Base-by-base conservation (phyloP, 768 basidiomycete species). In the Aureoboletus auriporus region DNA sequence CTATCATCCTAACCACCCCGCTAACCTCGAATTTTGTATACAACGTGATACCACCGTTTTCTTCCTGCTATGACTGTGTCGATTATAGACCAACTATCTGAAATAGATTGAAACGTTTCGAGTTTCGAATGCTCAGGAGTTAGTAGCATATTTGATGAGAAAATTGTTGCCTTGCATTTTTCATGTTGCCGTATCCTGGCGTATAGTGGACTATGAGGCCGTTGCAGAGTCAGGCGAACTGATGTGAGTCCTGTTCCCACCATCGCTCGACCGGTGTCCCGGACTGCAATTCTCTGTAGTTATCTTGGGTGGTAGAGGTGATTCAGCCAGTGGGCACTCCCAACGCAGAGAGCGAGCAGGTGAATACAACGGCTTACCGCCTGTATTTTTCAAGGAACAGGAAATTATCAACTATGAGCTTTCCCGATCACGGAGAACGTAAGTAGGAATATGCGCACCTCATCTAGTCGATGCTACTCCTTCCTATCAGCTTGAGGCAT, bases 271-370 rank as follows among this genome's bases (percentile, higher is more conserved):
- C 68, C 35, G 52, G 54, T 12, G 57, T 54, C 49, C 63, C 59
- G 16, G 58, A 52, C 49, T 73, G 73, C 8, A 75, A 49, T 41
- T 74, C 67, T 26, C 53, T 51, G 57, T 72, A 75, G 51, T 72
- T 73, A 33, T 69, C 60, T 20, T 63, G 57, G 29, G 62, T 54
- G 2, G 65, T 57, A 20, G 67, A 65, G 30, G 60, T 68, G 55
- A 74, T 64, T 46, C 70, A 61, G 6, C 71, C 69, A 23, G 20
- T 23, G 20, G 20, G 20, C 20, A 6, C 63, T 66, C 10, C 66
- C 63, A 55, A 73, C 61, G 41, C 64, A 66, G 52, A 67, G 72
- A 1, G 73, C 48, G 14, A 76, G 68, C 8, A 76, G 64, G 51
- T 63, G 65, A 38, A 74, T 50, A 6, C 20, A 23, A 23, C 20